phyloP scores from a whole-genome alignment of 768 basidiomycete genomes.

The Sarcomyxa edulis region DNA sequence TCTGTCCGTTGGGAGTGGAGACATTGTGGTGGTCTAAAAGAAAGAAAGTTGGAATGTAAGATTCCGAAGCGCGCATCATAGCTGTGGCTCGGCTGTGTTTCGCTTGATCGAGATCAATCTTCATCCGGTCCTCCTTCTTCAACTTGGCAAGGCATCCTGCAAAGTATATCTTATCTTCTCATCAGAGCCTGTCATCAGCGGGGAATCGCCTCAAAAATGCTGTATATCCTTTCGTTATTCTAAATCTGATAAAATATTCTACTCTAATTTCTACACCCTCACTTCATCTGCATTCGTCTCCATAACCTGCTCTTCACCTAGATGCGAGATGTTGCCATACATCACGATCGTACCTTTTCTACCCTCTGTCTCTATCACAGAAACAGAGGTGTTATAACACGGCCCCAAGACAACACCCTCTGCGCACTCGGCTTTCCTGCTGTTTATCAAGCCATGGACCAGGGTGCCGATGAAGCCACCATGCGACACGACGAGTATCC shows the following conservation, averaged over 20 bases:
- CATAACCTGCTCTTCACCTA: conserved; percentile 30
- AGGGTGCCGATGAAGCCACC: conserved; percentile 59
- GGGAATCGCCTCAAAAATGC: no score
- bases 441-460: conserved; percentile 40
- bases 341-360: conserved; percentile 37
- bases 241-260: no score
- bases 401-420: conserved; percentile 27
- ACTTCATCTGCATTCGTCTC: conserved; percentile 49
- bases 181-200: no score
- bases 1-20: conserved; percentile 31
- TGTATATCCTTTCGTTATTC: no score
- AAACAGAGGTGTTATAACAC: conserved; percentile 53
- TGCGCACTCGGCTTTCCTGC: conserved; percentile 29
- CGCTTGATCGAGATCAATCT: no score
- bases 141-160: no score
- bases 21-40: conserved; percentile 26
- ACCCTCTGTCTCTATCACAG: conserved; percentile 48
- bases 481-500: conserved; percentile 61
- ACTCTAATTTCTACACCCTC: not conserved
- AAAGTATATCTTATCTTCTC: not conserved
- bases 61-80: conserved; percentile 14
- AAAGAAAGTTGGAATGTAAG: conserved; percentile 7
- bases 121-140: no score
- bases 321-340: conserved; percentile 54
- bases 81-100: no score